Base-by-base conservation (phyloP, 129 eudicot genomes). In the Flaveria brownii region DNA sequence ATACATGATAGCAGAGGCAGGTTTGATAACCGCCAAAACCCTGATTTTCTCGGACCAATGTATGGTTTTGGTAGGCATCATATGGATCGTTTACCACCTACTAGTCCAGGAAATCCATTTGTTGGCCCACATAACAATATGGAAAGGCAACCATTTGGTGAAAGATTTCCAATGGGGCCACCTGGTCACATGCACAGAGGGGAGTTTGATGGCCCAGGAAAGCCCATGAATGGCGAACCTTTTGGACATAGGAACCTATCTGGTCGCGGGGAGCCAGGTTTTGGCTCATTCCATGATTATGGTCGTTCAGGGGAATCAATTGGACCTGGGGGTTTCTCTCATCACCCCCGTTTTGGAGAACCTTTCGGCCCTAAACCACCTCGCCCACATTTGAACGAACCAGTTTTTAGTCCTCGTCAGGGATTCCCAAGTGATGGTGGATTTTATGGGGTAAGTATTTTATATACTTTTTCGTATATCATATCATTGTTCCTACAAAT, bases 301-400 rank as follows among this genome's bases (percentile, higher is more conserved):
- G 85, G 86, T 17, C 86, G 72, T 39, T 55, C 74, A 55, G 86
- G 88, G 71, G 98, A 92, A 42, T 20, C 84, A 47, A 64, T 80
- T 20, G 86, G 91, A 36, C 82, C 87, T 43, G 86, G 86, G 13
- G 82, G 77, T 20, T 85, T 90, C 46, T 84, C 87, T 73, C 93
- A 70, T 60, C 86, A 61, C 66, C 79, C 65, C 7, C 93, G 88
- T 60, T 81, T 79, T 51, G 84, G 84, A 23, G 96, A 89, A 63
- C 26, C 91, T 23, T 86, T 82, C 51, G 85, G 82, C 36, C 7
- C 42, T 47, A 83, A 78, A 64, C 68, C 89, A 28, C 78, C 81
- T 70, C 84, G 78, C 33, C 96, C 88, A 50, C 97, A 81, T 66
- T 66, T 82, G 81, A 92, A 96, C 4, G 96, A 88, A 77, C 98